Evolutionary conservation across 2,329 filamentous ascomycete genomes (phyloP).

Genomic region (Aureobasidium sp.): DNA sequence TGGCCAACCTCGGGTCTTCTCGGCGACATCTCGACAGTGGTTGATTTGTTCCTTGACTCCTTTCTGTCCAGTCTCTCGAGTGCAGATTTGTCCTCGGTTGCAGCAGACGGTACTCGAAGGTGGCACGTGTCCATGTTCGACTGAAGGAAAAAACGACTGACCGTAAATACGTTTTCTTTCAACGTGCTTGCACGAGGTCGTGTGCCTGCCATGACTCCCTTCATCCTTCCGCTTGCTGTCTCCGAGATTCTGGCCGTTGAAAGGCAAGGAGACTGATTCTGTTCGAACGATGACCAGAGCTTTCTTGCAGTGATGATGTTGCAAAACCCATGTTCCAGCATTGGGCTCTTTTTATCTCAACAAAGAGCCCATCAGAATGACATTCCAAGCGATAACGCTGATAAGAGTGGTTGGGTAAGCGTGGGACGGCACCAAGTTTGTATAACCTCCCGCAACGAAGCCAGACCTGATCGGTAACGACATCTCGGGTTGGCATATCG

Average conservation of each 20-base stretch:
- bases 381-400: slow-evolving; percentile 2
- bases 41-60: neutral
- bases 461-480: neutral
- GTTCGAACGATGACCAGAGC: neutral
- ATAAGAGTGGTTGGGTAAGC: slow-evolving; percentile 1
- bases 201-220: neutral
- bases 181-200: slow-evolving; percentile 12
- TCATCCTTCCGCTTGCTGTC: neutral
- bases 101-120: neutral
- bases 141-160: neutral
- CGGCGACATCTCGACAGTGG: neutral
- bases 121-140: neutral
- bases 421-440: neutral
- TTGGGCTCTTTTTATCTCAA: neutral
- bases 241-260: neutral
- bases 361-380: slow-evolving; percentile 4
- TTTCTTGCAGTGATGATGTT: neutral
- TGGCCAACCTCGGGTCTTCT: slow-evolving; percentile 5
- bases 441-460: neutral
- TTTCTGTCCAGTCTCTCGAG: neutral
- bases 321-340: neutral
- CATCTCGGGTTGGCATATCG: neutral
- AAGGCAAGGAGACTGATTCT: neutral
- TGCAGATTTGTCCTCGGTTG: neutral
- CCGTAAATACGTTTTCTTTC: slow-evolving; percentile 8